Evolutionary conservation across 257 asterid genomes (phyloP).

Genomic region (Plantago elongata): DNA sequence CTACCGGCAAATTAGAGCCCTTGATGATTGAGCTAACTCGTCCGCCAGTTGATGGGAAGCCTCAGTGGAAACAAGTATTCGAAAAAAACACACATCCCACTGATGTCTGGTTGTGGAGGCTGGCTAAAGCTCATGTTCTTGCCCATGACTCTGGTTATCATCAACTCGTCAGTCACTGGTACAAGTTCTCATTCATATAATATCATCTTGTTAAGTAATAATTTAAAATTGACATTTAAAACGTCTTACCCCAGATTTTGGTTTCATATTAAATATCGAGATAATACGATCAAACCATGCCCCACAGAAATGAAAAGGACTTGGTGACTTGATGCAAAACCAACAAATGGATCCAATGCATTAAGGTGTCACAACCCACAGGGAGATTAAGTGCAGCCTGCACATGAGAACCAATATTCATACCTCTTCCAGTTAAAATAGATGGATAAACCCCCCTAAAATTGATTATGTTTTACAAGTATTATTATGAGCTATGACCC

Average conservation of each 20-base stretch:
- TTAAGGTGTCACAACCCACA: no score
- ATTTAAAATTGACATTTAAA: background rate
- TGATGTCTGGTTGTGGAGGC: slow-evolving; percentile 65
- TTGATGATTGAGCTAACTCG: slow-evolving; percentile 70
- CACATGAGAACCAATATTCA: no score
- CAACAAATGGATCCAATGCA: no score
- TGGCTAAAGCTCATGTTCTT: slow-evolving; percentile 65
- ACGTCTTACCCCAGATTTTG: background rate
- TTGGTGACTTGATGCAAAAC: no score
- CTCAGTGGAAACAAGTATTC: slow-evolving; percentile 59
- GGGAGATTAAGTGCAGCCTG: no score
- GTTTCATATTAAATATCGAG: background rate
- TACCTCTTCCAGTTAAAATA: no score
- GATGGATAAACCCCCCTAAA: no score
- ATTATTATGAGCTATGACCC: no score
- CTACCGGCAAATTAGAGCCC: slow-evolving; percentile 47
- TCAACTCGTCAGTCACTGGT: slow-evolving; percentile 78
- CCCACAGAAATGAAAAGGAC: no score
- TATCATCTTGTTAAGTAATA: background rate
- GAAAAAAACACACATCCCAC: slow-evolving; percentile 47
- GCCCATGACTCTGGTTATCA: slow-evolving; percentile 80
- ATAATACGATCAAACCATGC: background rate
- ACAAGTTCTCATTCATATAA: background rate
- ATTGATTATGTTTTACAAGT: no score
- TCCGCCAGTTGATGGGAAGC: slow-evolving; percentile 52